phyloP scores from a whole-genome alignment of 2,329 filamentous ascomycete species.

The Trichoderma lentiforme region DNA sequence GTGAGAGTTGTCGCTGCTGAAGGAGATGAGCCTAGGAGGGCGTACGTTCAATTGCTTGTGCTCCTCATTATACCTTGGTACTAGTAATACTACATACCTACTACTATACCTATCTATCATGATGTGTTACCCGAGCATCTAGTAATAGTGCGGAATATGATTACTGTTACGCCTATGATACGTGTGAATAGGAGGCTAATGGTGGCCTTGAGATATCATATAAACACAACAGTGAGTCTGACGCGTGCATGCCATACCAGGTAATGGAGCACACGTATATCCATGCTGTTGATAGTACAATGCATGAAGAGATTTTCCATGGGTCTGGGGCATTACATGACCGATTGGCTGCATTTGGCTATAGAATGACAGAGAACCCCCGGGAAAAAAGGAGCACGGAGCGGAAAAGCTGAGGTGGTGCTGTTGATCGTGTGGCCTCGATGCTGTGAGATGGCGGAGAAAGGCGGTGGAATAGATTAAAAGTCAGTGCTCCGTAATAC shows the following conservation, averaged over 20 bases:
- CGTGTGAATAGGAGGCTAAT: not conserved
- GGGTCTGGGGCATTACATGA: not conserved
- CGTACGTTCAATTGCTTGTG: not conserved
- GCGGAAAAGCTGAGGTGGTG: not conserved
- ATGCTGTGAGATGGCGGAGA: not conserved
- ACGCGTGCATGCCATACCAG: not conserved
- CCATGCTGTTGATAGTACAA: not conserved
- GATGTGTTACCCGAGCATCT: not conserved
- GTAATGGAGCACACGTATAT: not conserved
- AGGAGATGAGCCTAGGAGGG: not conserved
- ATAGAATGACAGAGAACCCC: not conserved
- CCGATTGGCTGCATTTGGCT: not conserved
- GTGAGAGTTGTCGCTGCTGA: not conserved
- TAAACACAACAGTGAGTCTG: not conserved
- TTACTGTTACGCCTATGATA: not conserved
- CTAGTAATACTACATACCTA: not conserved
- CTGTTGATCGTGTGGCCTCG: not conserved
- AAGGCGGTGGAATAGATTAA: slow-evolving; percentile 6
- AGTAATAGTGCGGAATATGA: not conserved
- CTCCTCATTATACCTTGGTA: slow-evolving; percentile 5
- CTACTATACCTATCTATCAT: not conserved
- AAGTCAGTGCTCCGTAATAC: not conserved
- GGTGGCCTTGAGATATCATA: not conserved
- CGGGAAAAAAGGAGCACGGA: not conserved
- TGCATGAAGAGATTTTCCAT: not conserved